Conservation (phyloP, 2,329 filamentous ascomycete genomes). For the Colletotrichum orchidophilum region DNA sequence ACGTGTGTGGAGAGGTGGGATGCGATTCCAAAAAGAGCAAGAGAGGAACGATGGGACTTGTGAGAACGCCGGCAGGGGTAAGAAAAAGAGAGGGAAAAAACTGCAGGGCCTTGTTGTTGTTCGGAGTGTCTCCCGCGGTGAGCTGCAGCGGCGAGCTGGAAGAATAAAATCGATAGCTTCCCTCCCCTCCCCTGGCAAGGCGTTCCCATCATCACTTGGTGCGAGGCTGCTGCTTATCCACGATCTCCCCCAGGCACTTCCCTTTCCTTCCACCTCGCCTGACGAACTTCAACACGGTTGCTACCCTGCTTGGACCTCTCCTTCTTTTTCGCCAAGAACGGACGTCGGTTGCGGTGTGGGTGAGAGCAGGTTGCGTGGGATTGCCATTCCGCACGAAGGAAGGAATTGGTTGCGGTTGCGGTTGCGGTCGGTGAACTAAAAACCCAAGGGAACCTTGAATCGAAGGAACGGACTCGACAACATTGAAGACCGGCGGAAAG, state of each 20-base stretch:
- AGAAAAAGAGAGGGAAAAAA: slow-evolving; percentile 6
- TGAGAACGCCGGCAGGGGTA: slow-evolving; percentile 11
- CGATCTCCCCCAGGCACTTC: slow-evolving; percentile 6
- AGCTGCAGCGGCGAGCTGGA: slow-evolving; percentile 11
- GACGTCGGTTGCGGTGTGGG: slow-evolving; percentile 1
- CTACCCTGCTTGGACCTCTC: neutral
- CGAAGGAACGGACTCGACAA: slow-evolving; percentile 5
- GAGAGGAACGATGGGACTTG: slow-evolving; percentile 6
- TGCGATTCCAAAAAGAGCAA: slow-evolving; percentile 29
- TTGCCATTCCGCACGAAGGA: neutral
- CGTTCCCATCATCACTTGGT: slow-evolving; percentile 8
- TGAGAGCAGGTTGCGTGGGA: too few relatives aligned
- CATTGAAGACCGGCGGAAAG: neutral
- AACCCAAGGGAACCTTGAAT: neutral
- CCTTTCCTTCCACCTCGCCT: neutral
- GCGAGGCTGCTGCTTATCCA: slow-evolving; percentile 25
- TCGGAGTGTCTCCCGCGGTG: slow-evolving; percentile 19
- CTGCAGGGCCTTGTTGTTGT: slow-evolving; percentile 16
- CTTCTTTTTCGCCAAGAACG: slow-evolving; percentile 11
- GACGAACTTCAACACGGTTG: neutral
- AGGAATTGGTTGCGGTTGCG: slow-evolving; percentile 7
- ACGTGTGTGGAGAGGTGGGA: slow-evolving; percentile 32
- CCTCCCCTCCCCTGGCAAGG: neutral
- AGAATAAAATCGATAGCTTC: slow-evolving; percentile 25
- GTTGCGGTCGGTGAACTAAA: neutral